These are phyloP conservation scores for Gillenia trifoliata DNA, from an alignment of 306 rosid species.

Conservation along the genomic window DNA sequence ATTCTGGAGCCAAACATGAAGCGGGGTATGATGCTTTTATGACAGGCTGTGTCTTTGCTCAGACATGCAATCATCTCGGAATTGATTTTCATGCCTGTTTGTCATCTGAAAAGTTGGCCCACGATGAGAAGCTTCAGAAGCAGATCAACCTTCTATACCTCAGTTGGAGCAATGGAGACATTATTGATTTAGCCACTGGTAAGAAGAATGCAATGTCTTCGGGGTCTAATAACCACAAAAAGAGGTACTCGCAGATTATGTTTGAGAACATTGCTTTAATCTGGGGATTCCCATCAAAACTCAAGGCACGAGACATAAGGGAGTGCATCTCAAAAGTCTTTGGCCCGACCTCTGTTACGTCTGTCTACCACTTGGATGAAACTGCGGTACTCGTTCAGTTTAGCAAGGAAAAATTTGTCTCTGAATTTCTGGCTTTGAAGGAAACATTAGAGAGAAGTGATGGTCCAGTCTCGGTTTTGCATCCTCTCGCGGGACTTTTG, in stretches of 20 bases:
- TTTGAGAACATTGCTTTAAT: conserved; percentile 67
- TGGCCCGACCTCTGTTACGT: conserved; percentile 48
- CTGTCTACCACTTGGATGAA: conserved; percentile 72
- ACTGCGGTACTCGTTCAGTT: conserved; percentile 73
- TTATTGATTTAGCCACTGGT: conserved; percentile 69
- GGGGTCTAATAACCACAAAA: conserved; percentile 27
- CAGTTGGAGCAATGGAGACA: conserved; percentile 71
- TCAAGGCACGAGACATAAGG: conserved; percentile 59
- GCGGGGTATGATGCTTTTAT: conserved; percentile 98
- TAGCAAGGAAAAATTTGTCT: conserved; percentile 45
- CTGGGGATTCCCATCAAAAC: conserved; percentile 68
- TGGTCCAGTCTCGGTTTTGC: conserved; percentile 57
- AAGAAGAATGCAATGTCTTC: conserved; percentile 34
- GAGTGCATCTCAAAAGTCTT: conserved; percentile 59
- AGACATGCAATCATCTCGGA: conserved; percentile 71
- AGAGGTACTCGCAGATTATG: conserved; percentile 32
- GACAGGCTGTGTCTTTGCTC: conserved; percentile 91
- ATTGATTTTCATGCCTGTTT: conserved; percentile 45
- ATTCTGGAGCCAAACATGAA: conserved; percentile 91
- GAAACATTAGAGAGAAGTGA: conserved; percentile 53
- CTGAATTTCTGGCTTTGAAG: conserved; percentile 65
- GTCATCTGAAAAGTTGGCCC: conserved; percentile 48
- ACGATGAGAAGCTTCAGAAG: conserved; percentile 52
- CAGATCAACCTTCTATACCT: conserved; percentile 69
- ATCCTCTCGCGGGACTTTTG: conserved; percentile 64